Evolutionary conservation across 345 rosid genomes (phyloP).

Genomic region (Eucalyptus victrix): DNA sequence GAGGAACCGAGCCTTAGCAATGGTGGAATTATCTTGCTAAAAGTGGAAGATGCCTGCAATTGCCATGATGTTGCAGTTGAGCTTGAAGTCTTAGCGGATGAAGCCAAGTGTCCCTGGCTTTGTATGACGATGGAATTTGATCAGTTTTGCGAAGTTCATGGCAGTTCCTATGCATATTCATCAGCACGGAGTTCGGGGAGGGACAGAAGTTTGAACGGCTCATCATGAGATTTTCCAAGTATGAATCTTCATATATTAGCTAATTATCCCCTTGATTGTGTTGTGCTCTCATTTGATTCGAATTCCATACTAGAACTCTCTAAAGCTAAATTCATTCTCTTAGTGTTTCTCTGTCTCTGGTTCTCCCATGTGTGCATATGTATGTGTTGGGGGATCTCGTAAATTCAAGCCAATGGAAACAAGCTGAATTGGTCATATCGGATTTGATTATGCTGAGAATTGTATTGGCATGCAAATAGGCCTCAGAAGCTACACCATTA

Average conservation of each 20-base stretch:
- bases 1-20: not conserved
- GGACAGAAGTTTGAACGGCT: too few relatives aligned
- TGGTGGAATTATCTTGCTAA: not conserved
- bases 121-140: too few relatives aligned
- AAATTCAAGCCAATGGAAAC: not conserved
- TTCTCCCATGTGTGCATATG: not conserved
- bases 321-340: not conserved
- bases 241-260: too few relatives aligned
- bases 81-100: too few relatives aligned
- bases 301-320: too few relatives aligned
- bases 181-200: too few relatives aligned
- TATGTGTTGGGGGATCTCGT: not conserved
- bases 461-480: not conserved
- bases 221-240: too few relatives aligned
- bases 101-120: too few relatives aligned
- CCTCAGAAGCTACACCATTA: not conserved
- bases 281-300: not conserved
- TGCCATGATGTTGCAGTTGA: rapidly evolving
- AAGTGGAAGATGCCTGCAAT: not conserved
- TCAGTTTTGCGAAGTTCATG: too few relatives aligned
- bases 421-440: rapidly evolving
- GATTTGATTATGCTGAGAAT: not conserved
- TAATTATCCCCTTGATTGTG: too few relatives aligned
- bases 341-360: not conserved
- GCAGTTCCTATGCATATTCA: too few relatives aligned